Percentiles rank a stretch among this genome's conserved stretches.
Conservation (phyloP, 495 filamentous ascomycete species). For the Platismatia glauca region DNA sequence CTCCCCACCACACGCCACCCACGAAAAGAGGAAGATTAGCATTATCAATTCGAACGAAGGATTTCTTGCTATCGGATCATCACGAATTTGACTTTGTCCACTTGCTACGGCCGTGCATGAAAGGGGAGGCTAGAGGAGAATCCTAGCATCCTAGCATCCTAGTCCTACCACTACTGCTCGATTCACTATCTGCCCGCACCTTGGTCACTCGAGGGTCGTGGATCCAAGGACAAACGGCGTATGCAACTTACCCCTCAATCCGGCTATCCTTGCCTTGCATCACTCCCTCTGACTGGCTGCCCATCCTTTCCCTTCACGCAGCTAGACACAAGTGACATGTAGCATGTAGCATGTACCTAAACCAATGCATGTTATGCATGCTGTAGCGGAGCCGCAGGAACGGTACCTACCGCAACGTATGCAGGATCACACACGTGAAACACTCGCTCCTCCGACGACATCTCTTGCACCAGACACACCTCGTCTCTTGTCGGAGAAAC, state of each 20-base stretch:
- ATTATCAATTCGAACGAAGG: background rate
- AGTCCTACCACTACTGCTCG: no score
- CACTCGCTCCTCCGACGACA: background rate
- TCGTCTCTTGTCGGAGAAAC: no score
- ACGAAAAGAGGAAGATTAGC: slow-evolving; percentile 3
- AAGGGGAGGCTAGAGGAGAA: no score
- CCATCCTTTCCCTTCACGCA: slow-evolving; percentile 1
- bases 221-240: no score
- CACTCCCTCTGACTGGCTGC: slow-evolving; percentile 10
- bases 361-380: background rate
- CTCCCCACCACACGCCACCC: background rate
- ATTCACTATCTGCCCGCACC: no score
- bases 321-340: background rate
- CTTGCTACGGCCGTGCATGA: no score
- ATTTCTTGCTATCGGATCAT: slow-evolving; percentile 1
- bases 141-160: no score
- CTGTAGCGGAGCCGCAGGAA: slow-evolving; percentile 6
- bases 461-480: background rate
- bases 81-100: background rate
- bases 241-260: slow-evolving; percentile 11
- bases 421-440: background rate
- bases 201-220: no score
- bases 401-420: slow-evolving; percentile 2
- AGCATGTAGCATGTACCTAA: background rate
- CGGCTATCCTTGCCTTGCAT: slow-evolving; percentile 12